Evolutionary conservation across 352 stramenopile species (phyloP).

Genomic region (Phytophthora sp.): DNA sequence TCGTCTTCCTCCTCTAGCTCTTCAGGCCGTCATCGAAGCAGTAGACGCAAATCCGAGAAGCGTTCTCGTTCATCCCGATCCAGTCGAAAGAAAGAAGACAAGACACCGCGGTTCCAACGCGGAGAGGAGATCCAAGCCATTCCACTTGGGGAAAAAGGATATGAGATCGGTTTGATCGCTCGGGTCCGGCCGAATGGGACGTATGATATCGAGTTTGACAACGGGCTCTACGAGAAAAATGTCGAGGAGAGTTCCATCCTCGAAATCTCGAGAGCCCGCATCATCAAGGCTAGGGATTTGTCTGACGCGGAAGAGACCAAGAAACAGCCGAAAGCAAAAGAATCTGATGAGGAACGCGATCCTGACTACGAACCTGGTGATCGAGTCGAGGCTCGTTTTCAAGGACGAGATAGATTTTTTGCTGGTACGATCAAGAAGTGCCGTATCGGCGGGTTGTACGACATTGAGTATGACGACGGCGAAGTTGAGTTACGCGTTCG

Average conservation of each 20-base stretch:
- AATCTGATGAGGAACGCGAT: conserved; percentile 27
- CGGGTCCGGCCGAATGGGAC: conserved; percentile 54
- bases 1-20: conserved; percentile 34
- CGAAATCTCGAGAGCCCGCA: conserved; percentile 45
- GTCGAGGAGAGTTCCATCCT: conserved; percentile 54
- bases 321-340: conserved; percentile 12
- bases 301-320: conserved; percentile 15
- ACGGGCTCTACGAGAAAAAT: conserved; percentile 57
- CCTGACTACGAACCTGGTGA: conserved; percentile 44
- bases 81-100: conserved; percentile 30
- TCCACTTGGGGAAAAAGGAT: conserved; percentile 50
- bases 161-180: conserved; percentile 58
- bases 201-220: conserved; percentile 79
- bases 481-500: conserved; percentile 67
- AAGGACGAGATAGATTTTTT: conserved; percentile 47
- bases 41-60: conserved; percentile 39
- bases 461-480: conserved; percentile 65
- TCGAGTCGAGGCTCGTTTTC: conserved; percentile 56
- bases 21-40: conserved; percentile 35
- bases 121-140: conserved; percentile 74
- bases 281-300: conserved; percentile 39
- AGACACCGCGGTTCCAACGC: conserved; percentile 46
- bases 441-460: conserved; percentile 42
- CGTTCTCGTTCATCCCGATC: conserved; percentile 30
- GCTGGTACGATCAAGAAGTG: conserved; percentile 52